These are phyloP conservation scores for Pontederia crassipes DNA, from an alignment of 176 grass and related monocot species.

Conservation along the genomic window DNA sequence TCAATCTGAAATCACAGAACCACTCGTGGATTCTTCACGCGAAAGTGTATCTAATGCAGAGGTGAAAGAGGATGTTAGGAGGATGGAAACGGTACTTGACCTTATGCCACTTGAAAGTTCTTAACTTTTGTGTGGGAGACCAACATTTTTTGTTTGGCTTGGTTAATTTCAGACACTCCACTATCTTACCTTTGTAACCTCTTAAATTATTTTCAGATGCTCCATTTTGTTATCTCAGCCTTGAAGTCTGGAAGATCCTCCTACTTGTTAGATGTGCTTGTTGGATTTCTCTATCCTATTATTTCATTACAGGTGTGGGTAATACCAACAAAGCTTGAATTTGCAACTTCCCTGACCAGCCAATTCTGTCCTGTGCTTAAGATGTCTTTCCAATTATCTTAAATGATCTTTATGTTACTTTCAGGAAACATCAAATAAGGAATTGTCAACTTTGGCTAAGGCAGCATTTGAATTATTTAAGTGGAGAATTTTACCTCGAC, in stretches of 20 bases:
- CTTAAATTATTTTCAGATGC: slow-evolving; percentile 47
- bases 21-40: slow-evolving; percentile 23
- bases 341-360: not conserved
- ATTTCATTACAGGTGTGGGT: slow-evolving; percentile 74
- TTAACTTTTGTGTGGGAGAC: no score
- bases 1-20: slow-evolving; percentile 48
- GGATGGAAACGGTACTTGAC: slow-evolving; percentile 77
- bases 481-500: slow-evolving; percentile 56
- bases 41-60: slow-evolving; percentile 41
- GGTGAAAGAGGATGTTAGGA: slow-evolving; percentile 37
- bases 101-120: not conserved
- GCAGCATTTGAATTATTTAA: slow-evolving; percentile 83
- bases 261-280: slow-evolving; percentile 69
- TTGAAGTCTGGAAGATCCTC: slow-evolving; percentile 86
- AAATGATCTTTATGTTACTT: not conserved
- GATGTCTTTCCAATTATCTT: no score
- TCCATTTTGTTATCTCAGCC: slow-evolving; percentile 84
- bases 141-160: no score
- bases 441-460: slow-evolving; percentile 84
- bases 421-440: slow-evolving; percentile 95
- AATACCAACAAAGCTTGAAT: slow-evolving; percentile 1
- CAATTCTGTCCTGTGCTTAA: no score
- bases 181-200: no score
- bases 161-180: no score
- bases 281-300: slow-evolving; percentile 58